These are phyloP conservation scores for Ceratocystis smalleyi DNA, from an alignment of 2,329 filamentous ascomycete species.

Conservation along the genomic window DNA sequence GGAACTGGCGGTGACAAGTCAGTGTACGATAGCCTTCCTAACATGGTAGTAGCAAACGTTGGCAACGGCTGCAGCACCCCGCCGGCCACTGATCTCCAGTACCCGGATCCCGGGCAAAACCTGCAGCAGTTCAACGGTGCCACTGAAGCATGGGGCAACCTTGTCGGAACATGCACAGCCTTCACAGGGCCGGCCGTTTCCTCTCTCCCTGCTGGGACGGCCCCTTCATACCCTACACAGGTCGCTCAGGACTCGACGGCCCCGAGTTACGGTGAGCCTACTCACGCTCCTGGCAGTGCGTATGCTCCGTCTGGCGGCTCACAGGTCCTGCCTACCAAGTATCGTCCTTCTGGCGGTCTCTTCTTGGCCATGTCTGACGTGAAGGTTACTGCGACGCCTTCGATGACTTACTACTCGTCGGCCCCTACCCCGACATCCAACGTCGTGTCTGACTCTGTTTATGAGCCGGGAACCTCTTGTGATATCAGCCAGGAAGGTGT, in stretches of 20 bases:
- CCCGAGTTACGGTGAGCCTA: neutral
- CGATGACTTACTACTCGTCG: neutral
- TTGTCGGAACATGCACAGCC: slow-evolving; percentile 20
- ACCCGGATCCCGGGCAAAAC: slow-evolving; percentile 45
- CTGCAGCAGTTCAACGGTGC: slow-evolving; percentile 34
- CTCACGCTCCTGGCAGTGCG: neutral
- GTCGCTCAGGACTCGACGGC: slow-evolving; percentile 17
- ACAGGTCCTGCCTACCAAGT: slow-evolving; percentile 14
- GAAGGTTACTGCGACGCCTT: slow-evolving; percentile 18
- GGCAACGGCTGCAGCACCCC: slow-evolving; percentile 37
- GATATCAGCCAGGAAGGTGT: slow-evolving; percentile 28
- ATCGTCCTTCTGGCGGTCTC: slow-evolving; percentile 24
- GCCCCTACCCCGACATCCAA: slow-evolving; percentile 7
- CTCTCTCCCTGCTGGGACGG: slow-evolving; percentile 19
- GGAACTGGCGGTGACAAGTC: slow-evolving; percentile 33
- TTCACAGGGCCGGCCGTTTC: slow-evolving; percentile 19
- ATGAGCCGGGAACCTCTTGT: slow-evolving; percentile 19
- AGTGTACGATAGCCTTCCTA: slow-evolving; percentile 48
- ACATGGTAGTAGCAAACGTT: slow-evolving; percentile 55
- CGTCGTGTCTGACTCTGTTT: slow-evolving; percentile 12
- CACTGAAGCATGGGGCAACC: slow-evolving; percentile 24
- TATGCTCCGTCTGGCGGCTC: neutral
- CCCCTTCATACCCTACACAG: slow-evolving; percentile 20
- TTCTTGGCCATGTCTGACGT: slow-evolving; percentile 26
- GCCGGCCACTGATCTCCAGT: slow-evolving; percentile 38